Evolutionary conservation across 1,139 yeast genomes (phyloP).

Genomic region (Nakaseomyces bracarensis): DNA sequence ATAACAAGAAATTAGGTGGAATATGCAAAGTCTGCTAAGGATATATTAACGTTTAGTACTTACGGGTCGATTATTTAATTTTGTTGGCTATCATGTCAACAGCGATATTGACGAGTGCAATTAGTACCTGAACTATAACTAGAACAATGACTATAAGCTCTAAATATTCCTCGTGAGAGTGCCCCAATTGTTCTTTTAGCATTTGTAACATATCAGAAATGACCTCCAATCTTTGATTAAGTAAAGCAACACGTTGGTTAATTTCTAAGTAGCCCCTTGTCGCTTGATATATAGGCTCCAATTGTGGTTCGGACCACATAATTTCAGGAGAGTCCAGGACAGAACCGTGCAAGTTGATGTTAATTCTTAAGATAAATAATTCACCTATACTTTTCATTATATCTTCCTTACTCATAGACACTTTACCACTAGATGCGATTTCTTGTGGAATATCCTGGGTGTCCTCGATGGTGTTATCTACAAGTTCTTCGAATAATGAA

Average conservation of each 20-base stretch:
- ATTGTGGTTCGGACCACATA: constrained; percentile 98
- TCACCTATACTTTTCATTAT: constrained; percentile 97
- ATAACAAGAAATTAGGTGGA: neutral
- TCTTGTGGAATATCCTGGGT: constrained; percentile 96
- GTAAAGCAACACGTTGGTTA: constrained; percentile 79
- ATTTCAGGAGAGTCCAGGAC: constrained; percentile 92
- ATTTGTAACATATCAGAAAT: constrained; percentile 86
- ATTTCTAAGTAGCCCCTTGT: constrained; percentile 91
- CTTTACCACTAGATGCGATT: constrained; percentile 89
- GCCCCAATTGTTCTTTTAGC: constrained; percentile 95
- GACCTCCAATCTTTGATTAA: constrained; percentile 88
- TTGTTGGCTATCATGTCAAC: constrained; percentile 36
- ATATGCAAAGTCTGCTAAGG: neutral
- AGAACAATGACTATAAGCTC: constrained; percentile 89
- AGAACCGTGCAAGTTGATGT: constrained; percentile 88
- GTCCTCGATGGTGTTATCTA: constrained; percentile 91
- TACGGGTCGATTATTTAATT: neutral
- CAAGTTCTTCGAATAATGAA: constrained; percentile 87
- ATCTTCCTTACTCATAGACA: constrained; percentile 86
- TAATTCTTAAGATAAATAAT: constrained; percentile 79
- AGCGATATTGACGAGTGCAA: constrained; percentile 66
- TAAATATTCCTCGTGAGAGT: constrained; percentile 80
- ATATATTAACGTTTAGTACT: no score
- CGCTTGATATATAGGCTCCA: constrained; percentile 95
- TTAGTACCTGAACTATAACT: constrained; percentile 86